These are phyloP conservation scores for Lyophyllum shimeji DNA, from an alignment of 768 basidiomycete genomes.

Conservation along the genomic window DNA sequence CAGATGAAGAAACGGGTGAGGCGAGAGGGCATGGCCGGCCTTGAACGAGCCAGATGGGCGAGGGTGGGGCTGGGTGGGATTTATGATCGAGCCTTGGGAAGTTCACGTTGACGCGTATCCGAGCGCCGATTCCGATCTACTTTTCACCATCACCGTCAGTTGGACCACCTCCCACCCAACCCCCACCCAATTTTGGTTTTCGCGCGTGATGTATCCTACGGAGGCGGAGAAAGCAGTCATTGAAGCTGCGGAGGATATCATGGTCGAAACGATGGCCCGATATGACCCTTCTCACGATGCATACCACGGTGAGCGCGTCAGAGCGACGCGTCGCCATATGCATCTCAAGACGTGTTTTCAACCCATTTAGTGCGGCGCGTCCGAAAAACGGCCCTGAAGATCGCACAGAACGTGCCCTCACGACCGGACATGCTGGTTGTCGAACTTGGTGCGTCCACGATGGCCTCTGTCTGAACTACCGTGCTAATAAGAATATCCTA, in stretches of 20 bases:
- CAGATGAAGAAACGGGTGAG: slow-evolving; percentile 26
- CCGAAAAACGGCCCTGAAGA: slow-evolving; percentile 67
- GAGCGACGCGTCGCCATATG: slow-evolving; percentile 1
- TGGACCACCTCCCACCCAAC: neutral
- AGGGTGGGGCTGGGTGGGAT: too few species aligned
- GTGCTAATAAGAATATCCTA: neutral
- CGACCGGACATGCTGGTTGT: slow-evolving; percentile 72
- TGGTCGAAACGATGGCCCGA: slow-evolving; percentile 70
- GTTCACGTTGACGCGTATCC: neutral
- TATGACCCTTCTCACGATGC: slow-evolving; percentile 84
- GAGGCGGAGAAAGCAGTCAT: slow-evolving; percentile 51
- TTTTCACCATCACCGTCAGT: neutral
- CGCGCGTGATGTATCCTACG: slow-evolving; percentile 47
- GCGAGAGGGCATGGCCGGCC: slow-evolving; percentile 28
- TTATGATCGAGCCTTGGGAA: neutral
- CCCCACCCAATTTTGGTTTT: neutral
- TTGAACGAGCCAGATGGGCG: neutral
- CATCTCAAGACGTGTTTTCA: slow-evolving; percentile 5
- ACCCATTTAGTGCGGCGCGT: slow-evolving; percentile 70
- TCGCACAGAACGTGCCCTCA: slow-evolving; percentile 52
- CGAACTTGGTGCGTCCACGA: slow-evolving; percentile 49
- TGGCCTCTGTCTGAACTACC: neutral
- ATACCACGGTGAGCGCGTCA: slow-evolving; percentile 61
- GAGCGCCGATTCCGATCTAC: slow-evolving; percentile 3
- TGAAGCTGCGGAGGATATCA: slow-evolving; percentile 62